Evolutionary conservation across 2,329 filamentous ascomycete genomes (phyloP).

Genomic region (Pestalotiopsis sp.): DNA sequence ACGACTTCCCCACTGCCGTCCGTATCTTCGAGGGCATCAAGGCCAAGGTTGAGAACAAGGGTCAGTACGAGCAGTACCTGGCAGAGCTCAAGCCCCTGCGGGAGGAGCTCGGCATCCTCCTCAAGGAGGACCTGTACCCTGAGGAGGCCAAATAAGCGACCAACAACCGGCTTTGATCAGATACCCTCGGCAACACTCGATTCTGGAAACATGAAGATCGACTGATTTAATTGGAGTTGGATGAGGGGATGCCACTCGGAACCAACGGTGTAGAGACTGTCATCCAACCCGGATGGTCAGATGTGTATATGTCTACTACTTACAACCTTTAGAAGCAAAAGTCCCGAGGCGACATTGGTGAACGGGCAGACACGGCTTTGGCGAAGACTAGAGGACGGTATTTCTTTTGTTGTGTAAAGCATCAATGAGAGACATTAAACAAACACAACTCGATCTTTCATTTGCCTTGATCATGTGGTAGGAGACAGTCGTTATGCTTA

Average conservation of each 20-base stretch:
- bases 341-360: conserved; percentile 6
- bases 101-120: conserved; percentile 87
- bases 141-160: conserved; percentile 49
- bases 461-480: not conserved
- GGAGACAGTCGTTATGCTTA: not conserved
- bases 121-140: conserved; percentile 94
- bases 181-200: conserved; percentile 7
- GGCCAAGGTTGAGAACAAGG: conserved; percentile 98
- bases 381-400: conserved; percentile 7
- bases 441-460: not conserved
- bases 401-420: conserved; percentile 23
- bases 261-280: conserved; percentile 8
- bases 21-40: conserved; percentile 99
- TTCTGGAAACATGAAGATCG: conserved; percentile 5
- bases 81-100: conserved; percentile 89
- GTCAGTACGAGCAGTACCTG: conserved; percentile 96
- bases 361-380: not conserved
- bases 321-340: conserved; percentile 18
- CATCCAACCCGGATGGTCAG: conserved; percentile 9
- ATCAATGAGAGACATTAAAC: conserved; percentile 16
- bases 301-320: conserved; percentile 22
- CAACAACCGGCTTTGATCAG: not conserved
- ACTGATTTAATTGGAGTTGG: conserved; percentile 7
- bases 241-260: conserved; percentile 3
- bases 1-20: conserved; percentile 97